Evolutionary conservation across 139 green algal genomes (phyloP).

Genomic region (Chlamydomonas incerta): DNA sequence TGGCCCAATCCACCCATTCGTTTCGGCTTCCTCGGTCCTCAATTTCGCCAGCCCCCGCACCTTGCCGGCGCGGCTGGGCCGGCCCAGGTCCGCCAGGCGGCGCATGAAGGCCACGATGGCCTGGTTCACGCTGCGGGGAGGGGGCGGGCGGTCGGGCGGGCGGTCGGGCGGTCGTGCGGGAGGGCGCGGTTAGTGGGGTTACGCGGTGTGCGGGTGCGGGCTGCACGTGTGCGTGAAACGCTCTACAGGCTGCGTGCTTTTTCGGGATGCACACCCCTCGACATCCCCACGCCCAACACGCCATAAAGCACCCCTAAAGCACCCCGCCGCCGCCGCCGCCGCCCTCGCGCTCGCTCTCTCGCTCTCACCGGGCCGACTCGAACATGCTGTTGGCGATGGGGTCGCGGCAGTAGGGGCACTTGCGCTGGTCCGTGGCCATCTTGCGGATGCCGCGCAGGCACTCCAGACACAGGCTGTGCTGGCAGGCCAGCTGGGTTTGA

Average conservation of each 20-base stretch:
- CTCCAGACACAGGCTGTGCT: conserved; percentile 95
- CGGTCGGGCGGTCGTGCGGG: background rate
- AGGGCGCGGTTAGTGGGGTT: too few species aligned
- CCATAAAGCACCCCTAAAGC: too few species aligned
- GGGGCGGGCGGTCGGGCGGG: background rate
- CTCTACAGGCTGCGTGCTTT: too few species aligned
- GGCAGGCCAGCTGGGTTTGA: conserved; percentile 91
- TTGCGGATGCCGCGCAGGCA: conserved; percentile 85
- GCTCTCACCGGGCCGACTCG: conserved; percentile 76
- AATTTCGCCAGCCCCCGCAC: too few species aligned
- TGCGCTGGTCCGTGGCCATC: conserved; percentile 73
- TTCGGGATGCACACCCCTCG: too few species aligned
- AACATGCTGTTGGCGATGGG: conserved; percentile 79
- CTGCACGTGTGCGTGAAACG: too few species aligned
- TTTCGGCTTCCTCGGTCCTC: too few species aligned
- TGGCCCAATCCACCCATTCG: too few species aligned
- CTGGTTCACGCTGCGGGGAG: conserved; percentile 83
- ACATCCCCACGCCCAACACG: too few species aligned
- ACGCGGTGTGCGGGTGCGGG: too few species aligned
- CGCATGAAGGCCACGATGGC: conserved; percentile 83
- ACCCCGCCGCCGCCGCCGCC: too few species aligned
- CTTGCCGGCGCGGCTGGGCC: background rate
- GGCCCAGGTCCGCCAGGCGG: conserved; percentile 12
- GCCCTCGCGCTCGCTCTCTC: too few species aligned
- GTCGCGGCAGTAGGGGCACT: conserved; percentile 87